Evolutionary conservation across 176 grass and related monocot genomes (phyloP), one percentile per base, ranked within the genome.

Genomic region (Guadua angustifolia): DNA sequence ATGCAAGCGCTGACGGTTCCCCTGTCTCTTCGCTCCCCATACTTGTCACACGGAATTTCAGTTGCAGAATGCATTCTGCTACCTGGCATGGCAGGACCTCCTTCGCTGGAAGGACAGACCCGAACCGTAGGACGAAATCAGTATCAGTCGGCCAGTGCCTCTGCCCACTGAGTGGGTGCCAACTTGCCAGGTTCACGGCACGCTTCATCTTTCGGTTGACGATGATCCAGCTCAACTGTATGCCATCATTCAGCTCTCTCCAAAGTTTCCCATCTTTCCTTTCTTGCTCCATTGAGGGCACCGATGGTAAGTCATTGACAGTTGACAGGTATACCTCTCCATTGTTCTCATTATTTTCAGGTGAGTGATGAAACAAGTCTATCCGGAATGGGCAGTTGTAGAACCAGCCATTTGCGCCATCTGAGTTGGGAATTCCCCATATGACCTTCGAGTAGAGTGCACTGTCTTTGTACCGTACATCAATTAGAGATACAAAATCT

Each of bases 211-310:
- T 80, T n/a, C 5, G 60, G 69, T 84, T 80, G 68, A 88, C 21
- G 22, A 88, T 40, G 38, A 84, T 88, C 87, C 87, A 88, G 55
- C 87, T 88, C 50, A 88, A 67, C 69, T 74, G 84, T 49, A 89
- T 51, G 42, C 82, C 69, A 43, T 84, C 69, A 51, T 79, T 74
- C 39, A 84, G 69, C 45, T 84, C 87, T 49, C n/a, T 84, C 87
- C 87, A 84, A 12, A 89, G 75, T 17, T 89, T 84, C 38, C 82
- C 87, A 0, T 88, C 81, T 79, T 79, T 88, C 87, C 87, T 64
- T 79, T 88, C 87, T 79, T 83, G 74, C 39, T 88, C 87, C 67
- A 88, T 74, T 6, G 81, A 88, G 38, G 69, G 15, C 19, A 89
- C 60, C 0, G 50, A 18, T 51, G 81, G 81, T 14, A 89, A 68